Evolutionary conservation across 2,329 filamentous ascomycete genomes (phyloP).

Genomic region (Achaetomium macrosporum): DNA sequence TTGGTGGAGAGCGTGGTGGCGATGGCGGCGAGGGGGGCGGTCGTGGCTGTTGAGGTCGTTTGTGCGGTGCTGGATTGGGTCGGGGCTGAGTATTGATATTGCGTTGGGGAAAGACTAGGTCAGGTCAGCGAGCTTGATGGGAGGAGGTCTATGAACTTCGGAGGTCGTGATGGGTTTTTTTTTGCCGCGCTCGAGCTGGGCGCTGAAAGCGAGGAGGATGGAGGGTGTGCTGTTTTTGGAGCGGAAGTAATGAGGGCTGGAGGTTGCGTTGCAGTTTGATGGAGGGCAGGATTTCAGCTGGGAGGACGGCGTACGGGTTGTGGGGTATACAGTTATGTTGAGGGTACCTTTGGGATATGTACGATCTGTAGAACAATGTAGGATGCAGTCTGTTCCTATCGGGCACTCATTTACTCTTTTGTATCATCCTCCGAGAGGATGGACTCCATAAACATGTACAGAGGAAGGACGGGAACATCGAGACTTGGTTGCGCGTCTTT

Average conservation of each 20-base stretch:
- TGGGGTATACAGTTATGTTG: not conserved
- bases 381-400: not conserved
- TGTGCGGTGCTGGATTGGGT: constrained; percentile 26
- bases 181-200: no score
- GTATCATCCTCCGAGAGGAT: no score
- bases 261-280: no score
- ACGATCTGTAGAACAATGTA: not conserved
- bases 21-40: constrained; percentile 19
- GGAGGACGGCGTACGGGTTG: not conserved
- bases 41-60: constrained; percentile 21
- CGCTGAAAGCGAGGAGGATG: no score
- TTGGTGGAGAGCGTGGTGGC: constrained; percentile 23
- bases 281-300: no score
- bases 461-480: no score
- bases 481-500: no score
- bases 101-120: not conserved
- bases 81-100: constrained; percentile 23
- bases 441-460: no score
- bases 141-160: not conserved
- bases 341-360: not conserved
- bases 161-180: not conserved
- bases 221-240: no score
- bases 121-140: not conserved
- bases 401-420: no score
- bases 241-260: no score